Conservation (phyloP, 2,329 filamentous ascomycete genomes). For the Clarireedia monteithiana region DNA sequence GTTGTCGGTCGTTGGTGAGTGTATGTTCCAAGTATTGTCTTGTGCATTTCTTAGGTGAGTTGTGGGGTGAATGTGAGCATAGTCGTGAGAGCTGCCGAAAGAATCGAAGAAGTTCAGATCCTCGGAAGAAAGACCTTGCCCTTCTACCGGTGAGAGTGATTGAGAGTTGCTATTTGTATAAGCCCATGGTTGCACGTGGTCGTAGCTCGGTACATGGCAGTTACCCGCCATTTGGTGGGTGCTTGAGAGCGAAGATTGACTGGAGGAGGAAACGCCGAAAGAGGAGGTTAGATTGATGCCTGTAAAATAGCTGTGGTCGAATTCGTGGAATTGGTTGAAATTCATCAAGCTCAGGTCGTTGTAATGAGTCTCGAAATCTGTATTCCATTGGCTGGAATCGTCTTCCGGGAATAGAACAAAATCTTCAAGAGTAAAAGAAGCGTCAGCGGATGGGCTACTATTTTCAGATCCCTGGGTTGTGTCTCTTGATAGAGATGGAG, state of each 20-base stretch:
- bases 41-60: too few species aligned
- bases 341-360: constrained; percentile 20
- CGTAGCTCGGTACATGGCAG: not conserved
- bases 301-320: constrained; percentile 1
- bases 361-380: constrained; percentile 14
- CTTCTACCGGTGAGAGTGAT: not conserved
- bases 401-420: constrained; percentile 27
- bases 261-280: constrained; percentile 16
- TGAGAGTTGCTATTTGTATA: not conserved
- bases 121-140: not conserved
- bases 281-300: not conserved
- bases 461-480: constrained; percentile 13
- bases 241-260: constrained; percentile 10
- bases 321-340: constrained; percentile 16
- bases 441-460: constrained; percentile 9
- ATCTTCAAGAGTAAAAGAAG: constrained; percentile 22
- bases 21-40: too few species aligned
- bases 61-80: not conserved
- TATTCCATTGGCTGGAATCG: constrained; percentile 14
- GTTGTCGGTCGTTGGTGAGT: too few species aligned
- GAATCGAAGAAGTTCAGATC: not conserved
- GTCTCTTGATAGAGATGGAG: constrained; percentile 10
- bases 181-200: constrained; percentile 1
- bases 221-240: not conserved
- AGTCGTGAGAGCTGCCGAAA: not conserved